phyloP scores from a whole-genome alignment of 2,329 filamentous ascomycete species.

The Aspergillus tanneri region DNA sequence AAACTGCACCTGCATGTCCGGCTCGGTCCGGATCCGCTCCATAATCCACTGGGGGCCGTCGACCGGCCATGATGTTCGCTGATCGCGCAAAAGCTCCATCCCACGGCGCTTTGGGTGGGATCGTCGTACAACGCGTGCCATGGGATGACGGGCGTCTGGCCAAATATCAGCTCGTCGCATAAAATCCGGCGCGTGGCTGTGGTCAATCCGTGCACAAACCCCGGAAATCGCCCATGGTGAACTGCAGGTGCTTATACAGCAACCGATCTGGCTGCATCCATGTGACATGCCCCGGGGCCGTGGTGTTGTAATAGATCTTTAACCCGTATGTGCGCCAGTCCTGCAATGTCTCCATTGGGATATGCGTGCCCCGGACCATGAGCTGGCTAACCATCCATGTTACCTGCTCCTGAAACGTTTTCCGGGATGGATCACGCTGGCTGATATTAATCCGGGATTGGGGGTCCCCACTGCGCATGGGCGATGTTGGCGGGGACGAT shows the following conservation, averaged over 20 bases:
- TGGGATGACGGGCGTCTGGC: too few species aligned
- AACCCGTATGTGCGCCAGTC: too few species aligned
- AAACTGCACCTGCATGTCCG: neutral
- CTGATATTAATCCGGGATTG: neutral
- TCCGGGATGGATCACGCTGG: neutral
- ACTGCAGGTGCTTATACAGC: slow-evolving; percentile 3
- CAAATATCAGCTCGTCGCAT: too few species aligned
- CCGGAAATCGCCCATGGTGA: slow-evolving; percentile 9
- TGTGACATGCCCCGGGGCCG: too few species aligned
- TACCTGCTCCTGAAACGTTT: neutral
- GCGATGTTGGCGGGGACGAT: neutral
- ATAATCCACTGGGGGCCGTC: neutral
- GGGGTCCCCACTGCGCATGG: neutral
- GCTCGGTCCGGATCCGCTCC: neutral
- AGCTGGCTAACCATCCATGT: slow-evolving; percentile 2
- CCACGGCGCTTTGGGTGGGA: neutral
- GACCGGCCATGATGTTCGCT: slow-evolving; percentile 2
- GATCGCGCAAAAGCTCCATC: slow-evolving; percentile 7
- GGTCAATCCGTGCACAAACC: slow-evolving; percentile 2
- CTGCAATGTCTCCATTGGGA: slow-evolving; percentile 3
- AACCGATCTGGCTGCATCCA: too few species aligned
- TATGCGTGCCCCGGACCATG: slow-evolving; percentile 2
- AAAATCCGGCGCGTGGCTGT: too few species aligned
- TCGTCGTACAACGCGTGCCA: neutral
- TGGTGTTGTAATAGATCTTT: too few species aligned